These are phyloP conservation scores for Fraxinus sp. DNA, from an alignment of 305 asterid species.

Conservation along the genomic window DNA sequence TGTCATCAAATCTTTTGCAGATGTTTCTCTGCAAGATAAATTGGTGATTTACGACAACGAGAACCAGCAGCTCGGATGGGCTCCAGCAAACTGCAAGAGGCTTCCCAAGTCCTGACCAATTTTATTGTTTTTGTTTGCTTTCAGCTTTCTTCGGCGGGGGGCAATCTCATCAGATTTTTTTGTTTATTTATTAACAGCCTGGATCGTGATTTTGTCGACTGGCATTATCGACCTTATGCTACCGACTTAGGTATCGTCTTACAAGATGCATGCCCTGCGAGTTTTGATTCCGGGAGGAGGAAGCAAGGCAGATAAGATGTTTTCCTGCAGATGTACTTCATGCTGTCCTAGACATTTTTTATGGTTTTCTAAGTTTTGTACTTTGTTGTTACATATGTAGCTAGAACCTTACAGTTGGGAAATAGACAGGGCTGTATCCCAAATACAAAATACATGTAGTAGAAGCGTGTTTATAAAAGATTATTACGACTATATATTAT, in stretches of 20 bases:
- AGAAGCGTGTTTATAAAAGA: background rate
- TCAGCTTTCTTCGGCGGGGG: conserved; percentile 33
- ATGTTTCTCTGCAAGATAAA: conserved; percentile 74
- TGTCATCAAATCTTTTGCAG: conserved; percentile 35
- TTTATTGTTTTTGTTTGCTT: conserved; percentile 26
- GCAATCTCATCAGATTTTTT: conserved; percentile 43
- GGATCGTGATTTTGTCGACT: conserved; percentile 30
- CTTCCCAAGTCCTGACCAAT: conserved; percentile 60
- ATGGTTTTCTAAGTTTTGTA: background rate
- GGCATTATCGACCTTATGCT: conserved; percentile 18
- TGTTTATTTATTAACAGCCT: conserved; percentile 54
- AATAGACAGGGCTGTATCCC: background rate
- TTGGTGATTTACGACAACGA: conserved; percentile 83
- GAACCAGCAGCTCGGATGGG: conserved; percentile 71
- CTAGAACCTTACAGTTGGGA: background rate
- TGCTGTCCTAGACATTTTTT: background rate
- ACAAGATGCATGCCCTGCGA: conserved; percentile 28
- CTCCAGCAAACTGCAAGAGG: conserved; percentile 69
- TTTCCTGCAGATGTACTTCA: background rate
- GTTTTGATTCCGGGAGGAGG: conserved; percentile 26
- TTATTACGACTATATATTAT: background rate
- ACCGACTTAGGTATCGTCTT: conserved; percentile 23
- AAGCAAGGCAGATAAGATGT: conserved; percentile 20
- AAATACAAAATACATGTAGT: background rate
- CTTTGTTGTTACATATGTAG: background rate